Percentiles rank a stretch among this genome's conserved stretches.
These are phyloP conservation scores for Blastobotrys buckinghamii DNA, from an alignment of 1,139 yeast species.

Conservation along the genomic window DNA sequence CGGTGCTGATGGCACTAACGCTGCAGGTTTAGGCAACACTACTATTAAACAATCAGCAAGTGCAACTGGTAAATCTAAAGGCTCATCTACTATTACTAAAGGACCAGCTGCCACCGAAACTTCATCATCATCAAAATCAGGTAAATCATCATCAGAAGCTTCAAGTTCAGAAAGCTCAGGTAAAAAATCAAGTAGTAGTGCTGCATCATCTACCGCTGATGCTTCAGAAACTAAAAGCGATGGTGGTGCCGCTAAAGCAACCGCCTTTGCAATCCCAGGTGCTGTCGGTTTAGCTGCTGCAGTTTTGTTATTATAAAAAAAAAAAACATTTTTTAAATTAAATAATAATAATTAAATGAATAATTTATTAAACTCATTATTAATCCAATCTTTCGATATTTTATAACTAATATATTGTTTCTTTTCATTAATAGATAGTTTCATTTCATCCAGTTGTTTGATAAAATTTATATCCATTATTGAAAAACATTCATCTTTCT, in stretches of 20 bases:
- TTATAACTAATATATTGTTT: background rate
- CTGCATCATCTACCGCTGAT: background rate
- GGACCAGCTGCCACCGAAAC: background rate
- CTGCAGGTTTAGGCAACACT: too few relatives aligned
- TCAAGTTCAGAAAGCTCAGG: background rate
- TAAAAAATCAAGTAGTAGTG: background rate
- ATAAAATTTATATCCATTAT: too few relatives aligned
- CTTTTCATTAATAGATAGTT: background rate
- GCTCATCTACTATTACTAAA: background rate
- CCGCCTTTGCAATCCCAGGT: constrained; percentile 7
- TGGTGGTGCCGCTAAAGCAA: background rate
- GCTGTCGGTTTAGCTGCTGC: constrained; percentile 10
- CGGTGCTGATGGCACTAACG: constrained; percentile 3
- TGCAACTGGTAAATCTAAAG: background rate
- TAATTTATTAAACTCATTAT: background rate
- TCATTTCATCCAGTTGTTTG: too few relatives aligned
- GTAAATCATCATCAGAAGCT: background rate
- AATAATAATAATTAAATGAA: background rate
- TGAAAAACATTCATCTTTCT: too few relatives aligned
- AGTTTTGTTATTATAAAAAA: background rate
- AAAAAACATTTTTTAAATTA: too few relatives aligned
- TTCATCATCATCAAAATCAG: background rate
- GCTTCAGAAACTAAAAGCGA: too few relatives aligned
- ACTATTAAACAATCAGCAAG: too few relatives aligned
- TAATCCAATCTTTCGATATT: background rate